These are phyloP conservation scores for Solanum lycopersicoides DNA, from an alignment of 257 asterid genomes.

Conservation along the genomic window DNA sequence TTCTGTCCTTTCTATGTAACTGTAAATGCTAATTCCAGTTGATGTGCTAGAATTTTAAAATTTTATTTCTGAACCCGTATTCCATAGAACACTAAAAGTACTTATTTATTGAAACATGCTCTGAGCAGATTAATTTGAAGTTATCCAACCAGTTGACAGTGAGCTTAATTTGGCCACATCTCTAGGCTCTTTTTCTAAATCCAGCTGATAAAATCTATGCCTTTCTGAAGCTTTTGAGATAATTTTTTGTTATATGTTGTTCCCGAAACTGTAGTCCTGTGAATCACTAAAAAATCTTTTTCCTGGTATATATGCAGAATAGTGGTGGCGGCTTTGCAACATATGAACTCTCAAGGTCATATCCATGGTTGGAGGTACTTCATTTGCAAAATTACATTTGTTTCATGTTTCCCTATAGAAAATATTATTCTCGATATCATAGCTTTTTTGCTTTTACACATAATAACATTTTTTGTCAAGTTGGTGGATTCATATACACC, in stretches of 20 bases:
- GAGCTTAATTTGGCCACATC: neutral
- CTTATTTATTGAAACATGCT: neutral
- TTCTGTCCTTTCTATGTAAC: neutral
- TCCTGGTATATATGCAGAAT: conserved; percentile 51
- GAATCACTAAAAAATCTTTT: conserved; percentile 16
- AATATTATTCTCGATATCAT: neutral
- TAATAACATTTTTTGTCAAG: neutral
- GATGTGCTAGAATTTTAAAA: neutral
- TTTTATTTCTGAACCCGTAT: neutral
- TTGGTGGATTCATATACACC: neutral
- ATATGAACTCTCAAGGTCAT: conserved; percentile 95
- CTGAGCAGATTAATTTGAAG: neutral
- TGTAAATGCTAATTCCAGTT: neutral
- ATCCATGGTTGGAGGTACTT: conserved; percentile 95
- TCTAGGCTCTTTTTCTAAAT: neutral
- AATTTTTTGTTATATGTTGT: neutral
- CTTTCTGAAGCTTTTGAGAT: neutral
- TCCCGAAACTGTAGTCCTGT: neutral
- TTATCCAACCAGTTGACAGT: neutral
- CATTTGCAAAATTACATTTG: neutral
- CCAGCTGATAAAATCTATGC: neutral
- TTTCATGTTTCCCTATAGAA: neutral
- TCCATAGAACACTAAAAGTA: neutral
- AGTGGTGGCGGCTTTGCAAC: conserved; percentile 86
- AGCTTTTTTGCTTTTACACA: neutral